Base-by-base conservation (phyloP, 2,329 filamentous ascomycete genomes). In the Hymenoscyphus fructigenus region DNA sequence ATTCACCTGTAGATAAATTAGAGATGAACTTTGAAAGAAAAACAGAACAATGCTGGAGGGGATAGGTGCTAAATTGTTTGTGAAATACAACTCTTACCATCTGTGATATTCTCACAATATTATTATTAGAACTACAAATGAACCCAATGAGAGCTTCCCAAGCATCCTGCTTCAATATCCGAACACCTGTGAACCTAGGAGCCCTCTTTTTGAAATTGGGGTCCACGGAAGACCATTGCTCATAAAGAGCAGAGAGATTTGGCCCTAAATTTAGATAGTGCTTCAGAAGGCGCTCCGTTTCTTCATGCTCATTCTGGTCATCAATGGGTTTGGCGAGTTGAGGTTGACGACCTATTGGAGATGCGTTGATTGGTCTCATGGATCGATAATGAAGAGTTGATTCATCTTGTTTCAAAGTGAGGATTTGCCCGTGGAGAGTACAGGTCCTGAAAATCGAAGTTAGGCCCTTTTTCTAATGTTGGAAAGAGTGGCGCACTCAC, bases 71-170 rank as follows among this genome's bases (percentile, higher is more conserved):
- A 14, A 15, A 12, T 5, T 14, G n/a, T 4, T 23, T 23, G 12
- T 5, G 10, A 53, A 34, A 29, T 5, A 20, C 23, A 53, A 47
- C 20, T 15, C 74, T 68, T 73, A 91, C 93, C 95, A 99, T 99
- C 78, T 96, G 91, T 5, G 91, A 94, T 76, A 99, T 99, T 47
- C 95, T 87, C 1, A 89, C 85, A 66, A 99, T 99, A 76, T 99
- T 97, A 79, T 99, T 99, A 79, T 99, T 99, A 78, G 93, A 97
- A 78, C 93, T 97, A 83, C 95, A 99, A 69, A 99, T 99, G 78
- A 99, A 99, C 64, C 91, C 89, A 28, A 99, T 82, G 26, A 99
- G 82, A 0, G 95, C 88, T 78, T 99, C 95, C 95, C 96, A 99
- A 0, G 94, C 89, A 80, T 97, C 93, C 79, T 99, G 95, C 72